Percentiles rank a stretch among this genome's conserved stretches.
Conservation (phyloP, 2,329 filamentous ascomycete genomes). For the Calycina marina region DNA sequence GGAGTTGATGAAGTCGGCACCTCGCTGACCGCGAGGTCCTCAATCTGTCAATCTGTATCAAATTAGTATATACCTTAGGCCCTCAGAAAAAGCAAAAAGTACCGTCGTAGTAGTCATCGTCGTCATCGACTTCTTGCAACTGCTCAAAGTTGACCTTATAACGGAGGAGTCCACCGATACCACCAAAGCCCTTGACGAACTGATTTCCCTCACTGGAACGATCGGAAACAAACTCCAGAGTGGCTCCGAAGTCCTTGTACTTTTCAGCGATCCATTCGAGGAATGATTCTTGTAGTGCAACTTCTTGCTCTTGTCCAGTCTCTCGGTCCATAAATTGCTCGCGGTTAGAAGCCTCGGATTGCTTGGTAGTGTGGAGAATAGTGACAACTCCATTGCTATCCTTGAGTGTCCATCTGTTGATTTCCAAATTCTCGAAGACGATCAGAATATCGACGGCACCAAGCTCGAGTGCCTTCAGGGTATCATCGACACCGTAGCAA, state of each 20-base stretch:
- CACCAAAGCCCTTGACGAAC: slow-evolving; percentile 99
- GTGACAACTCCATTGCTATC: slow-evolving; percentile 56
- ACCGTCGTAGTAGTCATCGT: slow-evolving; percentile 84
- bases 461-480: slow-evolving; percentile 87
- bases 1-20: slow-evolving; percentile 53
- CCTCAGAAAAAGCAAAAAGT: slow-evolving; percentile 1
- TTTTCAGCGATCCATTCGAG: slow-evolving; percentile 99
- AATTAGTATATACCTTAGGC: slow-evolving; percentile 3
- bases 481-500: slow-evolving; percentile 97
- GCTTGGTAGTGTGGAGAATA: slow-evolving; percentile 77
- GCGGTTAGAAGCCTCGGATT: slow-evolving; percentile 60
- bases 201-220: slow-evolving; percentile 97
- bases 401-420: slow-evolving; percentile 85
- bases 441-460: slow-evolving; percentile 91
- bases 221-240: slow-evolving; percentile 93
- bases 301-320: slow-evolving; percentile 94
- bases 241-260: slow-evolving; percentile 95
- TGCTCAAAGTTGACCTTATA: slow-evolving; percentile 99
- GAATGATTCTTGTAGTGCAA: slow-evolving; percentile 76
- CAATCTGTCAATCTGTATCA: slow-evolving; percentile 63
- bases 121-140: slow-evolving; percentile 77
- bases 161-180: slow-evolving; percentile 89
- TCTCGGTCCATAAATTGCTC: slow-evolving; percentile 88
- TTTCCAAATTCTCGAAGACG: slow-evolving; percentile 92
- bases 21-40: slow-evolving; percentile 79